Evolutionary conservation across 2,329 filamentous ascomycete genomes (phyloP), one percentile per base, ranked within the genome.

Genomic region (Harringtonia lauricola): DNA sequence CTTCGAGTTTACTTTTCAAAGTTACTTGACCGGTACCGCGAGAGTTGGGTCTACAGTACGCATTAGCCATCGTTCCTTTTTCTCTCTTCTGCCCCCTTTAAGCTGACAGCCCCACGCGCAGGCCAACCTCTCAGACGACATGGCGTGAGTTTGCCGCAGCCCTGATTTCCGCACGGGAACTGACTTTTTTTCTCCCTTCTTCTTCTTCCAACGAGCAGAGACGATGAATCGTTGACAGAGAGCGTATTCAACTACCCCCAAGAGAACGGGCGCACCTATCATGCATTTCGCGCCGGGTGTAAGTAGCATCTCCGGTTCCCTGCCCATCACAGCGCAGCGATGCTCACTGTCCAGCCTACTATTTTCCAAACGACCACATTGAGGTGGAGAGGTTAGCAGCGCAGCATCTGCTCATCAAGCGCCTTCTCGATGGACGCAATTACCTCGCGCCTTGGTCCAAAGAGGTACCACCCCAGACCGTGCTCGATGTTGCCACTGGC

Each of bases 401-500:
- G 17, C 57, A 60, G 41, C 57, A 61, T 35, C 54, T 56, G 22
- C 51, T 60, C n/a, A 21, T 59, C n/a, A 54, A 55, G 17, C 44
- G 54, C 28, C 40, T 55, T 7, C 52, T 62, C 47, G 59, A 56
- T n/a, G 53, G 54, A 22, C 53, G 54, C 18, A 55, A 55, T 30
- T 55, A 57, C 42, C 47, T 61, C 28, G 54, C 57, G 2, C 60
- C 60, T 0, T 59, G 57, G 45, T 51, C 56, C 5, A 38, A 41
- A 15, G 31, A 43, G 12, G 43, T 53, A 24, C 55, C 56, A 8
- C 59, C 60, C 6, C 46, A 45, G 2, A 55, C 51, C n/a, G 54
- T 63, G 6, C 52, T 63, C 7, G 60, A 62, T 41, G 51, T 63
- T 42, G 70, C 68, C 31, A 74, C 70, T 1, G 71, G 73, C 48